Percentiles rank a stretch among this genome's conserved stretches.
phyloP scores from a whole-genome alignment of 305 asterid genomes.

The Fraxinus angustifolia region DNA sequence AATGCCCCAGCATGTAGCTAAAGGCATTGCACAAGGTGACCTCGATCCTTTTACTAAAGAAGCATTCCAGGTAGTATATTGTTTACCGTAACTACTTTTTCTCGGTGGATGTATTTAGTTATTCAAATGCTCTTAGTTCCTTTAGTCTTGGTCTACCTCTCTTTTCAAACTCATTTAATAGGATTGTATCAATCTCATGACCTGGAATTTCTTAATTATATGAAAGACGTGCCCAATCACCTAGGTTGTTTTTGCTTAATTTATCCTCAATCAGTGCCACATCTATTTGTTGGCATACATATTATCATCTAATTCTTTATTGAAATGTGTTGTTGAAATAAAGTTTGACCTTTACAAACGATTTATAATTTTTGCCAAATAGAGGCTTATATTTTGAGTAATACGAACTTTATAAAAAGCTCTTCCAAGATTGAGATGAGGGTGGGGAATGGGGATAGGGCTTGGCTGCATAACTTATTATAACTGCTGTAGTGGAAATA shows the following conservation, averaged over 20 bases:
- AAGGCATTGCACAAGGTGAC: slow-evolving; percentile 84
- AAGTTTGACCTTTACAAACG: neutral
- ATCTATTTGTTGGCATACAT: neutral
- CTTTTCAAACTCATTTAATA: neutral
- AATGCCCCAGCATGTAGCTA: slow-evolving; percentile 63
- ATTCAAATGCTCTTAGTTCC: neutral
- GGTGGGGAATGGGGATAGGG: neutral
- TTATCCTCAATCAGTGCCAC: neutral
- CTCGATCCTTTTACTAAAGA: slow-evolving; percentile 76
- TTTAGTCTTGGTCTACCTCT: neutral
- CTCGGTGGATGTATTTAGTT: neutral
- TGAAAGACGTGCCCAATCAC: neutral
- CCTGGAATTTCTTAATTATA: neutral
- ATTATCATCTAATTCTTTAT: neutral
- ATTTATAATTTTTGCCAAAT: no score
- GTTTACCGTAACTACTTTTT: neutral
- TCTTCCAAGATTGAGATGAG: neutral
- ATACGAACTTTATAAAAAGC: neutral
- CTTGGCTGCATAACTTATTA: no score
- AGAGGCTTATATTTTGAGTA: neutral
- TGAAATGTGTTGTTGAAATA: no score
- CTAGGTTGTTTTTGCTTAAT: neutral
- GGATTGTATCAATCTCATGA: neutral
- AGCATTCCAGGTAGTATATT: slow-evolving; percentile 67
- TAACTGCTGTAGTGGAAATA: no score